Evolutionary conservation across 1,139 yeast genomes (phyloP).

Genomic region (Pichia sp.): DNA sequence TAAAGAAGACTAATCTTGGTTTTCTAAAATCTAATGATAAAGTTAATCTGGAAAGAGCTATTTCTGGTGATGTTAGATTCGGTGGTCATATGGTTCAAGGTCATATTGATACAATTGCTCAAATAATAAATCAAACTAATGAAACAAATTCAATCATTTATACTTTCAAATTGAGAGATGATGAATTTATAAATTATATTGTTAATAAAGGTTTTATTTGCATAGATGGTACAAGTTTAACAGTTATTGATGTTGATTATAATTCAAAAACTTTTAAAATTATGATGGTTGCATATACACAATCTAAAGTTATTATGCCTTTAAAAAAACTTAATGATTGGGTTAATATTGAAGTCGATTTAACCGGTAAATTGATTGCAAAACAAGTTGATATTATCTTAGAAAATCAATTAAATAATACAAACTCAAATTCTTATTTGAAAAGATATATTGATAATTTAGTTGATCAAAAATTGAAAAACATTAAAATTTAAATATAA

Average conservation of each 20-base stretch:
- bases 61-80: conserved; percentile 69
- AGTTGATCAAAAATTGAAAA: conserved; percentile 44
- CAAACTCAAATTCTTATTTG: conserved; percentile 29
- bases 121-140: conserved; percentile 43
- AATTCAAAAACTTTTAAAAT: conserved; percentile 58
- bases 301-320: conserved; percentile 71
- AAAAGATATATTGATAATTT: conserved; percentile 42
- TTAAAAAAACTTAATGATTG: conserved; percentile 52
- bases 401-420: conserved; percentile 47
- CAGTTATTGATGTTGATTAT: conserved; percentile 73
- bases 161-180: conserved; percentile 68
- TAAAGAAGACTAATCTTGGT: conserved; percentile 75
- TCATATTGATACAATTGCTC: conserved; percentile 87
- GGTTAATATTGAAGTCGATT: conserved; percentile 90
- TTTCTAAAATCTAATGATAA: conserved; percentile 47
- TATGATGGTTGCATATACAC: conserved; percentile 91
- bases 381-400: conserved; percentile 65
- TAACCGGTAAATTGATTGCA: conserved; percentile 87
- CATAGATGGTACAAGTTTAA: conserved; percentile 89
- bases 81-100: conserved; percentile 99
- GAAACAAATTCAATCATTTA: conserved; percentile 80
- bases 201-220: conserved; percentile 93
- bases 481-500: neutral
- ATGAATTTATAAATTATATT: conserved; percentile 61
- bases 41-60: conserved; percentile 90